A percentile compares a stretch with the other conserved stretches of the same genome.
Conservation (phyloP, 352 stramenopile genomes). For the Phytophthora pini region DNA sequence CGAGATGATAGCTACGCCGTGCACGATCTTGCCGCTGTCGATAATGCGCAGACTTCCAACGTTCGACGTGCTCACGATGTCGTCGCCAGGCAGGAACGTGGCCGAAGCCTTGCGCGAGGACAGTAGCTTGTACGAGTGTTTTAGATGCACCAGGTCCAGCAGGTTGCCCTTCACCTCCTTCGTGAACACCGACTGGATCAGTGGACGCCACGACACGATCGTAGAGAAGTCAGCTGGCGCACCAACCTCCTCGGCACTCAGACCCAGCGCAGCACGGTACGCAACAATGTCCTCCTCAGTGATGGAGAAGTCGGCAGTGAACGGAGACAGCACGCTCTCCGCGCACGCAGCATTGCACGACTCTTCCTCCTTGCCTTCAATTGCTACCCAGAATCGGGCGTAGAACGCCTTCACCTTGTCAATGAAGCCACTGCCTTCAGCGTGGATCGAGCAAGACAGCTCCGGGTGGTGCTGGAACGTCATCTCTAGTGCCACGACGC, state of each 20-base stretch:
- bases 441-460: conserved; percentile 58
- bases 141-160: conserved; percentile 84
- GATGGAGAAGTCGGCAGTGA: conserved; percentile 54
- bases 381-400: conserved; percentile 76
- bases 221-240: conserved; percentile 81
- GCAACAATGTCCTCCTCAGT: conserved; percentile 57
- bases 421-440: conserved; percentile 47
- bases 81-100: conserved; percentile 67
- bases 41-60: conserved; percentile 81
- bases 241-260: conserved; percentile 35
- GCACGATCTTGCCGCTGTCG: conserved; percentile 82
- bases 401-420: conserved; percentile 82
- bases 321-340: conserved; percentile 35
- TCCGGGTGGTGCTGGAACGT: conserved; percentile 60
- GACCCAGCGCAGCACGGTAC: conserved; percentile 67
- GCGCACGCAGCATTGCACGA: conserved; percentile 65
- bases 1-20: conserved; percentile 72
- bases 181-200: conserved; percentile 88
- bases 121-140: conserved; percentile 86
- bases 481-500: conserved; percentile 60
- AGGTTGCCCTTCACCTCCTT: conserved; percentile 85
- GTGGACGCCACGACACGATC: conserved; percentile 78
- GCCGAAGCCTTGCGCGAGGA: conserved; percentile 37
- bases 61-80: conserved; percentile 74
- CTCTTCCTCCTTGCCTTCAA: conserved; percentile 60